phyloP scores from a whole-genome alignment of 2,329 filamentous ascomycete species.

The Phialophora chinensis region DNA sequence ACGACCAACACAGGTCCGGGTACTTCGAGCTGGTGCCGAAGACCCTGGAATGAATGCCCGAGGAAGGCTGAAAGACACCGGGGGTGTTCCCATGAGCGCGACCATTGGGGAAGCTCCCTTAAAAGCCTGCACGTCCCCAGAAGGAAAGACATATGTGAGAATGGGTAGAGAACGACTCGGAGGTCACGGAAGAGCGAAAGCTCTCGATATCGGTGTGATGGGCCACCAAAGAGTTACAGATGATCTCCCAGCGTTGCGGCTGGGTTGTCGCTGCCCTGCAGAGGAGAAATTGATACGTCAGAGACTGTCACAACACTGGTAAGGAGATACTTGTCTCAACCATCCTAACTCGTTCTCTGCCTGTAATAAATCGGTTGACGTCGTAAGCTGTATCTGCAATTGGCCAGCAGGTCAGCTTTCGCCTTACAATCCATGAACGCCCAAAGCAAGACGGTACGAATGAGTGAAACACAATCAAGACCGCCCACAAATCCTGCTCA shows the following conservation, averaged over 20 bases:
- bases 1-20: background rate
- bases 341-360: slow-evolving; percentile 2
- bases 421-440: slow-evolving; percentile 28
- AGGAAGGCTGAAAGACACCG: background rate
- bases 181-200: background rate
- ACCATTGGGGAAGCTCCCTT: background rate
- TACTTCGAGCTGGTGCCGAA: background rate
- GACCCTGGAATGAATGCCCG: background rate
- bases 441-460: slow-evolving; percentile 24
- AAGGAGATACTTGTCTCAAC: slow-evolving; percentile 35
- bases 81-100: background rate
- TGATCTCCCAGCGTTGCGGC: slow-evolving; percentile 6
- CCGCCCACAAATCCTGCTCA: slow-evolving; percentile 10
- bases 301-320: slow-evolving; percentile 19
- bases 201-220: background rate
- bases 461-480: slow-evolving; percentile 6
- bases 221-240: background rate
- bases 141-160: background rate
- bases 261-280: slow-evolving; percentile 22
- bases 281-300: slow-evolving; percentile 26
- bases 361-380: slow-evolving; percentile 7
- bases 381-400: slow-evolving; percentile 28
- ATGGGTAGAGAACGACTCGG: background rate
- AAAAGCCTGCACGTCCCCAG: background rate
- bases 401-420: slow-evolving; percentile 31